These are phyloP conservation scores for Jasminum sambac DNA, from an alignment of 257 asterid genomes.

Conservation along the genomic window DNA sequence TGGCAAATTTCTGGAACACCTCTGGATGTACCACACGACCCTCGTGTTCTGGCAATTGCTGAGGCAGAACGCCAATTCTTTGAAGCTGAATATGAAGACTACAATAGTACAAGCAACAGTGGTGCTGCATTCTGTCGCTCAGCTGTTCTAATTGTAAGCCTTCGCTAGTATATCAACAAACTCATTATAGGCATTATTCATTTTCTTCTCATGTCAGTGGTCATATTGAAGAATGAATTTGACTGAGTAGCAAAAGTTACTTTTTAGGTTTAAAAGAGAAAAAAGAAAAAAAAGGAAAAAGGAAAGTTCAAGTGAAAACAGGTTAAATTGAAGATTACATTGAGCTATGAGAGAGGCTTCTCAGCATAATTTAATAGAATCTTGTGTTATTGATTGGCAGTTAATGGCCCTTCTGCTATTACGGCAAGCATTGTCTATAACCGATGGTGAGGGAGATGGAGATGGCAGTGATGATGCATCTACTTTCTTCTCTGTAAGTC, in stretches of 20 bases:
- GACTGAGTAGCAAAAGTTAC: too few species aligned
- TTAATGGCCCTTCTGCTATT: conserved; percentile 88
- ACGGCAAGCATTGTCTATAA: conserved; percentile 77
- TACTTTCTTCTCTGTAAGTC: conserved; percentile 62
- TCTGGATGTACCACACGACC: conserved; percentile 74
- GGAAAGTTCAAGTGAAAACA: too few species aligned
- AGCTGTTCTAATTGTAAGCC: conserved; percentile 88
- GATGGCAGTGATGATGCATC: conserved; percentile 33
- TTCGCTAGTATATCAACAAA: background rate
- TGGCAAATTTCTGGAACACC: conserved; percentile 92
- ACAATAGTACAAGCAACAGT: conserved; percentile 62
- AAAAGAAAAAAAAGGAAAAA: too few species aligned
- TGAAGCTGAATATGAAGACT: conserved; percentile 91
- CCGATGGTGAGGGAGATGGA: conserved; percentile 48
- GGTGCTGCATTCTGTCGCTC: conserved; percentile 98
- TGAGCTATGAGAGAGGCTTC: too few species aligned
- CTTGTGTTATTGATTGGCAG: conserved; percentile 42
- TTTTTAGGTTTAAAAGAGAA: too few species aligned
- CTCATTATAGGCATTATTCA: background rate
- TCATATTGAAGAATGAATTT: too few species aligned
- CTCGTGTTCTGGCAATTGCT: conserved; percentile 86
- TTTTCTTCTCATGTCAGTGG: conserved; percentile 2
- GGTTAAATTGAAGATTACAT: too few species aligned
- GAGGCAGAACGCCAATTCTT: conserved; percentile 90
- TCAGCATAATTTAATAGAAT: background rate